Base-by-base conservation (phyloP, 306 rosid genomes). In the Quercus berberidifolia region DNA sequence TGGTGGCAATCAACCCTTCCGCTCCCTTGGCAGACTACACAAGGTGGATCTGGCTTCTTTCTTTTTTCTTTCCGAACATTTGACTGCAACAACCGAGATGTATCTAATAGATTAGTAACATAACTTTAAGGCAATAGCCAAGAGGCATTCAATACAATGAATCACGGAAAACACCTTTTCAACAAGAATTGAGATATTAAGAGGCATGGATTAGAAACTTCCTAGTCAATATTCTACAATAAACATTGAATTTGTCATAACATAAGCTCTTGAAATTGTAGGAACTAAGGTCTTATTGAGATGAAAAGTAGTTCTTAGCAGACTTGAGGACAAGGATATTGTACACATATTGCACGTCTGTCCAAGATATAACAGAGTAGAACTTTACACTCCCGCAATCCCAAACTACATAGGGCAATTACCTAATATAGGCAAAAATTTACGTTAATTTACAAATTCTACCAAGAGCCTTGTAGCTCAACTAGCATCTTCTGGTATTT, bases 1-100 rank as follows among this genome's bases (percentile, higher is more conserved):
- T 81, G 67, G 62, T 86, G 86, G 82, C 99, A 95, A 78, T 75
- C 87, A 28, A 82, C 88, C 79, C 94, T 90, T 89, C 99, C 97
- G 80, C 90, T 83, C 59, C 99, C 99, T 60, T 78, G 76, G 82
- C 98, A 92, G 56, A 86, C 83, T 5, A 82, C 90, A 80, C 99
- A 95, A 76, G 90, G 88, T 21, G 97, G 97, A 81, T 92, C 98
- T 11, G 91, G 91, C 67, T 78, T 90, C 90, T 76, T 90, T 55
- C 71, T 87, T 77, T 76, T 76, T 82, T 88, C 91, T 90, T 67
- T 92, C 78, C 55, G 83, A 85, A 90, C 95, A 86, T 95, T 86
- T 30, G 97, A 94, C 90, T 88, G 88, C 81, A 51, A 69, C 9
- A 59, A 69, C 68, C 43, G 62, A 55, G 25, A 41, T 4, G 20